A percentile compares a stretch with the other conserved stretches of the same genome.
Evolutionary conservation across 1,139 yeast genomes (phyloP).

Genomic region (Oligophagozyma castellii): DNA sequence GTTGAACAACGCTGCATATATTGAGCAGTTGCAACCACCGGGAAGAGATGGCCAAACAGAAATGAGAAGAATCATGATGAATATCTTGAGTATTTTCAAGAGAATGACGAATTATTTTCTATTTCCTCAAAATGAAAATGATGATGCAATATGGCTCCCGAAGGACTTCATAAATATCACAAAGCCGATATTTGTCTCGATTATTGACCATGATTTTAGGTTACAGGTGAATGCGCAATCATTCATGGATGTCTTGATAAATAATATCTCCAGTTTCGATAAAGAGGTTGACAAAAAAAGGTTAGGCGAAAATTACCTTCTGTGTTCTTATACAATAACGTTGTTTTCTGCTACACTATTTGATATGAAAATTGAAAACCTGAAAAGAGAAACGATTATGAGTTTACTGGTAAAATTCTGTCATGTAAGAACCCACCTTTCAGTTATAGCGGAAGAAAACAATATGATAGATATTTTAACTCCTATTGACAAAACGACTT

Average conservation of each 20-base stretch:
- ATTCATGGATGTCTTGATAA: constrained; percentile 10
- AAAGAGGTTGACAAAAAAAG: constrained; percentile 4
- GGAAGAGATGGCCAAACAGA: constrained; percentile 10
- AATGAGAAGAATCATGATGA: constrained; percentile 21
- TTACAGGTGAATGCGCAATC: constrained; percentile 11
- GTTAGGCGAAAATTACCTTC: constrained; percentile 11
- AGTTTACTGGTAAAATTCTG: constrained; percentile 15
- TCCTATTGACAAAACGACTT: constrained; percentile 11
- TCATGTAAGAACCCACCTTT: constrained; percentile 12
- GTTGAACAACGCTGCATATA: neutral
- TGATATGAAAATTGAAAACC: constrained; percentile 15
- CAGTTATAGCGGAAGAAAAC: constrained; percentile 7
- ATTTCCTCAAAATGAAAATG: constrained; percentile 9
- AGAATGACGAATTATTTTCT: constrained; percentile 18
- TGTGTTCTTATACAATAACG: constrained; percentile 17
- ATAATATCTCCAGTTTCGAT: constrained; percentile 9
- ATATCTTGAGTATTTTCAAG: constrained; percentile 21
- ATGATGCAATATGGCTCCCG: constrained; percentile 7
- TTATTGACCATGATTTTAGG: constrained; percentile 11
- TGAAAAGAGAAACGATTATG: constrained; percentile 15
- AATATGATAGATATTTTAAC: constrained; percentile 6
- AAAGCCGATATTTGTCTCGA: constrained; percentile 15
- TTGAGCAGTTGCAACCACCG: constrained; percentile 1
- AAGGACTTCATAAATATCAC: constrained; percentile 12
- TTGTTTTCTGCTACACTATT: constrained; percentile 19